Evolutionary conservation across 441 rosid genomes (phyloP).

Genomic region (Aleurites moluccanus): DNA sequence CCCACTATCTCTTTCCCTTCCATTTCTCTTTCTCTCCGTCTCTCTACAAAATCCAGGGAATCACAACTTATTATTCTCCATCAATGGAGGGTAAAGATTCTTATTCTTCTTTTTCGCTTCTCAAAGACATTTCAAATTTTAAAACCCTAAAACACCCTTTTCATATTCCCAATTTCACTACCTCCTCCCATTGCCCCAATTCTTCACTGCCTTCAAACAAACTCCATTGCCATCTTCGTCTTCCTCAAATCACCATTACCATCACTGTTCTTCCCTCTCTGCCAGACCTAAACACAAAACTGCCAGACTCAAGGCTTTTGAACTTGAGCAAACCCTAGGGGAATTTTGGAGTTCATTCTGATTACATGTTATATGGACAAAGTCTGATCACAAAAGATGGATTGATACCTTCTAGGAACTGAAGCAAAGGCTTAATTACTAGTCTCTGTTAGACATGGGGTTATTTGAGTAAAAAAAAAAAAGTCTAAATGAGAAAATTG

Average conservation of each 20-base stretch:
- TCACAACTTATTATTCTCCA: not conserved
- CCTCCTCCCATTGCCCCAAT: conserved; percentile 48
- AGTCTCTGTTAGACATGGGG: too few species aligned
- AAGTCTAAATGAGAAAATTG: too few species aligned
- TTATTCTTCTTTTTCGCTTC: conserved; percentile 31
- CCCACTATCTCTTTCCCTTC: not conserved
- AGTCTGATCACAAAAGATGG: too few species aligned
- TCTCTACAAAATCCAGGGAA: conserved; percentile 10
- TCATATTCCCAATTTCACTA: conserved; percentile 27
- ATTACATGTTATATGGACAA: too few species aligned
- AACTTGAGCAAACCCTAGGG: conserved; percentile 73
- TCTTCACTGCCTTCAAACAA: conserved; percentile 65
- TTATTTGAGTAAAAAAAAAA: too few species aligned
- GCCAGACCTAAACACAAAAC: conserved; percentile 27
- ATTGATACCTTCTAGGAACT: too few species aligned
- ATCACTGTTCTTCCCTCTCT: conserved; percentile 37
- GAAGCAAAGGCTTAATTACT: too few species aligned
- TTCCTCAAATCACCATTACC: conserved; percentile 23
- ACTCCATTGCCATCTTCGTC: conserved; percentile 46
- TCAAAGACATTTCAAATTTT: conserved; percentile 73
- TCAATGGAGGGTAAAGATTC: conserved; percentile 43
- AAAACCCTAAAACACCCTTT: conserved; percentile 70
- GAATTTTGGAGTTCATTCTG: too few species aligned
- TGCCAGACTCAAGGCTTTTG: conserved; percentile 61
- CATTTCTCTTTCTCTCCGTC: not conserved